Conservation (phyloP, 2,329 filamentous ascomycete genomes). For the Penicillium sp. region DNA sequence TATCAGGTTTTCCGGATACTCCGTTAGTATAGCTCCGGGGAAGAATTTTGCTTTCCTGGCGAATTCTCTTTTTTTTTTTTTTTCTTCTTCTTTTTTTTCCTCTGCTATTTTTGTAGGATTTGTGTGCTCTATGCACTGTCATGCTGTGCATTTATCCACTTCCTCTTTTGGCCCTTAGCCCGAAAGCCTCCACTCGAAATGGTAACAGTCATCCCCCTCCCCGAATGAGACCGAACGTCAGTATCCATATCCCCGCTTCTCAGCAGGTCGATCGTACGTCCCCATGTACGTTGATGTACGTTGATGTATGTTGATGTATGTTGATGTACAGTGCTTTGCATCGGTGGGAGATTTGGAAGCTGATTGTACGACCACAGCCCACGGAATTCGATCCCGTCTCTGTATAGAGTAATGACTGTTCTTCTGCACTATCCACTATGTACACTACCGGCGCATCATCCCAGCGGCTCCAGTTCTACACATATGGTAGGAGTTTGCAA, state of each 20-base stretch:
- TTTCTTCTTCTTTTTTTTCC: not conserved
- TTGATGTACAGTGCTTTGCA: not conserved
- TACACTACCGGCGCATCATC: not conserved
- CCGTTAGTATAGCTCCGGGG: not conserved
- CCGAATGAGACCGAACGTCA: not conserved
- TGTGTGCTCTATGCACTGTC: not conserved
- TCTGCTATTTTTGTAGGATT: not conserved
- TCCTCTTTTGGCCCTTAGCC: not conserved
- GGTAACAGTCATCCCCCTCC: not conserved
- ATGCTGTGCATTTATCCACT: not conserved
- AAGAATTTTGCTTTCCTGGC: not conserved
- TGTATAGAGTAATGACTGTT: not conserved
- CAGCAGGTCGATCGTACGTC: slow-evolving; percentile 5
- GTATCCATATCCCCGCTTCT: slow-evolving; percentile 1
- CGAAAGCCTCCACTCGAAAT: not conserved
- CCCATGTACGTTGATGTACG: not conserved
- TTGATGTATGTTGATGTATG: too few relatives aligned
- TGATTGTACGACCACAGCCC: not conserved
- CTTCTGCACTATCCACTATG: not conserved
- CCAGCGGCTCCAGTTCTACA: not conserved
- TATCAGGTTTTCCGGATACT: not conserved
- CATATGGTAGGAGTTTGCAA: not conserved
- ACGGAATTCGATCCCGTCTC: not conserved
- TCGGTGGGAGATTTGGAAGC: not conserved
- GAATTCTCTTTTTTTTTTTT: not conserved